Evolutionary conservation across 2,329 filamentous ascomycete genomes (phyloP).

Genomic region (Bisporella sp.): DNA sequence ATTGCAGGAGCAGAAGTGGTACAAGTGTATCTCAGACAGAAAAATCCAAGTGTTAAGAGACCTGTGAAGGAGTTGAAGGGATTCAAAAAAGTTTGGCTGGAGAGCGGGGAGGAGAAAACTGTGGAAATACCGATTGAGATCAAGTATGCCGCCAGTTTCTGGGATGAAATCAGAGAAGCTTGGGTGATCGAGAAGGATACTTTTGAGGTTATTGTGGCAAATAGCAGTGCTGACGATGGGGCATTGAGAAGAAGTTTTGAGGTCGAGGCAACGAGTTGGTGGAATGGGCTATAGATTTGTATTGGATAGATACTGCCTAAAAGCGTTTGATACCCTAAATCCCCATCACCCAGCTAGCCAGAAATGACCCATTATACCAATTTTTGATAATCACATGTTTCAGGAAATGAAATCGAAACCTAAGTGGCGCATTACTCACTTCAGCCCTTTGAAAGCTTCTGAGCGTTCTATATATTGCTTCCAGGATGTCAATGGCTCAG

Average conservation of each 20-base stretch:
- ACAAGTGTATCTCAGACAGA: constrained; percentile 43
- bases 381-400: too few relatives aligned
- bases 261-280: constrained; percentile 57
- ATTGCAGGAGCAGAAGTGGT: constrained; percentile 46
- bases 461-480: too few relatives aligned
- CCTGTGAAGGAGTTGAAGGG: constrained; percentile 58
- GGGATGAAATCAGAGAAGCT: constrained; percentile 58
- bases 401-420: too few relatives aligned
- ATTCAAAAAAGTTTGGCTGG: constrained; percentile 56
- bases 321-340: too few relatives aligned
- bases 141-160: constrained; percentile 63
- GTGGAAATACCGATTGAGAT: constrained; percentile 46
- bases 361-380: too few relatives aligned
- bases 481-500: too few relatives aligned
- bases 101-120: constrained; percentile 49
- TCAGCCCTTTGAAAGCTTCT: too few relatives aligned
- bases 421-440: too few relatives aligned
- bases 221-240: constrained; percentile 45
- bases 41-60: constrained; percentile 45
- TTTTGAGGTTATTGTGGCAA: constrained; percentile 55
- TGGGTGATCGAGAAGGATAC: constrained; percentile 61
- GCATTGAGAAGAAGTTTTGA: constrained; percentile 46
- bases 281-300: constrained; percentile 49
- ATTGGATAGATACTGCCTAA: not conserved
- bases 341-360: too few relatives aligned